A percentile compares a stretch with the other conserved stretches of the same genome.
These are phyloP conservation scores for Rhododendron kiyosumense DNA, from an alignment of 148 eudicot genomes.

Conservation along the genomic window DNA sequence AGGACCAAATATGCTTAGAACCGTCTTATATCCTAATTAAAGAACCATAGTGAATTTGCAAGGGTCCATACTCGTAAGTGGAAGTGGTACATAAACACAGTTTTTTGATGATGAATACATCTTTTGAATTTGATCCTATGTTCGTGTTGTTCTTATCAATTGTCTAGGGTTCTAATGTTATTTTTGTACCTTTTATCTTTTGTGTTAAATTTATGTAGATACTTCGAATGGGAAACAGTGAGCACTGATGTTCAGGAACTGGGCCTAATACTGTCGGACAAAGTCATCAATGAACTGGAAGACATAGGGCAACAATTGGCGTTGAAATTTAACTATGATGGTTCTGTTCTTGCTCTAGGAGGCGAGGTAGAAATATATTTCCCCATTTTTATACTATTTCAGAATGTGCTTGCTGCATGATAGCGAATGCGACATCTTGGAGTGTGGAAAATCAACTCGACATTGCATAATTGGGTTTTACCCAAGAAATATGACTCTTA, in stretches of 20 bases:
- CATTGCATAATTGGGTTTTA: not conserved
- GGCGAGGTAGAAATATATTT: slow-evolving; percentile 58
- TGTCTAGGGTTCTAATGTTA: not conserved
- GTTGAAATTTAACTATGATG: slow-evolving; percentile 58
- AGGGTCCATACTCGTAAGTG: not conserved
- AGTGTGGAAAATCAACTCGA: not conserved
- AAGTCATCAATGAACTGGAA: slow-evolving; percentile 46
- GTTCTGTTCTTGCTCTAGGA: slow-evolving; percentile 72
- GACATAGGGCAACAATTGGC: slow-evolving; percentile 80
- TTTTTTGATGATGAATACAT: not conserved
- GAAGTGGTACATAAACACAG: not conserved
- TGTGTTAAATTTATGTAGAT: slow-evolving; percentile 27
- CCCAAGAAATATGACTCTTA: not conserved
- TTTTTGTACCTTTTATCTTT: not conserved
- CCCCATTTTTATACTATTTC: slow-evolving; percentile 4
- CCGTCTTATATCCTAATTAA: not conserved
- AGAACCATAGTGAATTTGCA: not conserved
- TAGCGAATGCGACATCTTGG: not conserved
- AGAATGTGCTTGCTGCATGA: slow-evolving; percentile 8
- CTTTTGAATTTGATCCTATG: not conserved
- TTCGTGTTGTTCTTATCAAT: not conserved
- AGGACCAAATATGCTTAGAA: not conserved
- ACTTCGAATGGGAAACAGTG: slow-evolving; percentile 59
- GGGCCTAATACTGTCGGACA: slow-evolving; percentile 48
- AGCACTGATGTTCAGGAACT: slow-evolving; percentile 22